phyloP scores from a whole-genome alignment of 192 early-diverging fungal species.

The Borealophlyctis nickersoniae region DNA sequence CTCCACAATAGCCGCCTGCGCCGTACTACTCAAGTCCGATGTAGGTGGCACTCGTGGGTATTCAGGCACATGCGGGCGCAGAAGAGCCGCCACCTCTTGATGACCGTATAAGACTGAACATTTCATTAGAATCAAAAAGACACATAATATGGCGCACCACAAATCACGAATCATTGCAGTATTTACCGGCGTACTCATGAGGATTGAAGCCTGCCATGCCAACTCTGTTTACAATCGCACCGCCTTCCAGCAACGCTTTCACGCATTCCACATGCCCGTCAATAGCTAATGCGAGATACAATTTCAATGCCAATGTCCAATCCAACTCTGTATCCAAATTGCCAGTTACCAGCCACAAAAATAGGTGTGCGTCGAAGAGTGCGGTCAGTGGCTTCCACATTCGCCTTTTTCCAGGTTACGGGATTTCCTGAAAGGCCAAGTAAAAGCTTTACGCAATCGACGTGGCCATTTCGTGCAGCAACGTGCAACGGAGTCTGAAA shows the following conservation, averaged over 20 bases:
- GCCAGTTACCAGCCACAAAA: slow-evolving; percentile 53
- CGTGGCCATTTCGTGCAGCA: slow-evolving; percentile 48
- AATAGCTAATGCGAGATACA: slow-evolving; percentile 39
- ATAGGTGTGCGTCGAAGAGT: slow-evolving; percentile 63
- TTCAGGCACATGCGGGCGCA: slow-evolving; percentile 38
- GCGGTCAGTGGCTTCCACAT: slow-evolving; percentile 49
- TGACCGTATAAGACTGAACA: slow-evolving; percentile 58
- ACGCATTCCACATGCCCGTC: slow-evolving; percentile 59
- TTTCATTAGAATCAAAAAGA: neutral
- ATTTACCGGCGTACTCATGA: slow-evolving; percentile 54
- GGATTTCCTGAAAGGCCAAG: slow-evolving; percentile 29
- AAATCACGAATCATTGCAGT: neutral
- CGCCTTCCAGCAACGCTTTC: slow-evolving; percentile 45
- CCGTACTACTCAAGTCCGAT: slow-evolving; percentile 14
- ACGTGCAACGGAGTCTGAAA: slow-evolving; percentile 53
- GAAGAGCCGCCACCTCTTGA: slow-evolving; percentile 42
- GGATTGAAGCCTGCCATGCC: slow-evolving; percentile 57
- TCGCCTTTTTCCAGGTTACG: slow-evolving; percentile 28
- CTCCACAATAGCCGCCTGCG: slow-evolving; percentile 39
- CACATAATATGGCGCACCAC: neutral
- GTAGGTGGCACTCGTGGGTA: slow-evolving; percentile 6
- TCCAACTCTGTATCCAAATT: neutral
- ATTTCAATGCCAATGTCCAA: neutral
- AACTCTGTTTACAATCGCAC: slow-evolving; percentile 43
- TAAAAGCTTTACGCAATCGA: slow-evolving; percentile 49